phyloP scores from a whole-genome alignment of 495 filamentous ascomycete species.

The Aspergillus sclerotiicarbonarius region DNA sequence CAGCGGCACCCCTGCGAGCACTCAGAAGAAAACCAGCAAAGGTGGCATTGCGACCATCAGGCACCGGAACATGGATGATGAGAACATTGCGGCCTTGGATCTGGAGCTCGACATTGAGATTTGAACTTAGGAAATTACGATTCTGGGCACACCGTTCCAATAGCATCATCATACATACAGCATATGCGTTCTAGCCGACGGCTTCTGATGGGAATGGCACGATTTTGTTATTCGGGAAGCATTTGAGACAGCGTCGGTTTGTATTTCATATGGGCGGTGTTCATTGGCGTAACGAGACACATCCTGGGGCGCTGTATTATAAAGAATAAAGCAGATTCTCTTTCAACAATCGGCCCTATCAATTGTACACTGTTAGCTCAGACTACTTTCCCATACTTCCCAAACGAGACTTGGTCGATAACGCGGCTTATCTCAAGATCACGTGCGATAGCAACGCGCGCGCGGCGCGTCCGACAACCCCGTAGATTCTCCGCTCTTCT shows the following conservation, averaged over 20 bases:
- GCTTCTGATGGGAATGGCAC: not conserved
- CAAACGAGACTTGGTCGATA: not conserved
- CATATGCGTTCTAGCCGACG: not conserved
- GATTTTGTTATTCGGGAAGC: not conserved
- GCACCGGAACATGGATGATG: slow-evolving; percentile 75
- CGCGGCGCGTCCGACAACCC: slow-evolving; percentile 18
- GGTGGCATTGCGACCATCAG: slow-evolving; percentile 64
- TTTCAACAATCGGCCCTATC: not conserved
- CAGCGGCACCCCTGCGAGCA: slow-evolving; percentile 44
- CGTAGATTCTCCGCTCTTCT: slow-evolving; percentile 19
- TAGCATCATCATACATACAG: not conserved
- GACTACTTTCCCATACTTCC: not conserved
- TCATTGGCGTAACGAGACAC: slow-evolving; percentile 1
- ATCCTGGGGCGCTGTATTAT: slow-evolving; percentile 4
- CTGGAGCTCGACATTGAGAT: slow-evolving; percentile 81
- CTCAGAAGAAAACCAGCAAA: slow-evolving; percentile 54
- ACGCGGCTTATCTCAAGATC: slow-evolving; percentile 4
- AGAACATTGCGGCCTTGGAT: slow-evolving; percentile 78
- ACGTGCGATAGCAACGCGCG: slow-evolving; percentile 24
- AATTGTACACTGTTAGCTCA: not conserved
- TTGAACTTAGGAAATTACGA: slow-evolving; percentile 19
- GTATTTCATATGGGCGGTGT: slow-evolving; percentile 8
- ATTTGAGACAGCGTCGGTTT: slow-evolving; percentile 4
- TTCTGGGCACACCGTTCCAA: not conserved
- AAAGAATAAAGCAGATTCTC: not conserved